These are phyloP conservation scores for Colletotrichum musicola DNA, from an alignment of 2,329 filamentous ascomycete species.

Conservation along the genomic window DNA sequence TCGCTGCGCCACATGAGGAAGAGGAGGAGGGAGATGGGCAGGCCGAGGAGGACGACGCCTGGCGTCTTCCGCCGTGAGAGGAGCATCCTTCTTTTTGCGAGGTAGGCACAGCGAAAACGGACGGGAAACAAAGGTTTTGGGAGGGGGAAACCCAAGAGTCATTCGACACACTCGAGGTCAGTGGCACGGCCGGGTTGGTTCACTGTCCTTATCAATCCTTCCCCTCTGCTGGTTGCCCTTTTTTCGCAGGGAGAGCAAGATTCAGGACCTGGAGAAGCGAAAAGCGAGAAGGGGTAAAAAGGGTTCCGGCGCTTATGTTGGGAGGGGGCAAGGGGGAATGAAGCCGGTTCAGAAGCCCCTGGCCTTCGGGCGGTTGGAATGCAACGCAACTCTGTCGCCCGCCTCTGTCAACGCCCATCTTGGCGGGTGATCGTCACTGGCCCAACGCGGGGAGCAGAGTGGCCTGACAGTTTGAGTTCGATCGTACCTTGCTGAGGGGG, in stretches of 20 bases:
- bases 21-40: conserved; percentile 26
- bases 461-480: background rate
- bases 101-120: background rate
- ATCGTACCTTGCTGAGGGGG: background rate
- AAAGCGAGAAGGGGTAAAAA: too few species aligned
- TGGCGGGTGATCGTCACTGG: background rate
- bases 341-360: background rate
- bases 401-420: background rate
- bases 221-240: too few species aligned
- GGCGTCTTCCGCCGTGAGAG: background rate
- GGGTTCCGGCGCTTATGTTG: too few species aligned
- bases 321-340: too few species aligned
- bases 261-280: too few species aligned
- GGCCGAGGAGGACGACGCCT: conserved; percentile 10
- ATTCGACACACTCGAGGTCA: too few species aligned
- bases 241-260: too few species aligned
- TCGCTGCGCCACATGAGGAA: conserved; percentile 29
- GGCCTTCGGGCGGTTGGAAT: background rate
- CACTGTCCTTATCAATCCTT: background rate
- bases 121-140: too few species aligned
- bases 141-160: too few species aligned
- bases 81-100: background rate
- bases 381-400: background rate
- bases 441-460: background rate
- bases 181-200: too few species aligned